Evolutionary conservation across 352 stramenopile genomes (phyloP).

Genomic region (Saprolegnia parasitica): DNA sequence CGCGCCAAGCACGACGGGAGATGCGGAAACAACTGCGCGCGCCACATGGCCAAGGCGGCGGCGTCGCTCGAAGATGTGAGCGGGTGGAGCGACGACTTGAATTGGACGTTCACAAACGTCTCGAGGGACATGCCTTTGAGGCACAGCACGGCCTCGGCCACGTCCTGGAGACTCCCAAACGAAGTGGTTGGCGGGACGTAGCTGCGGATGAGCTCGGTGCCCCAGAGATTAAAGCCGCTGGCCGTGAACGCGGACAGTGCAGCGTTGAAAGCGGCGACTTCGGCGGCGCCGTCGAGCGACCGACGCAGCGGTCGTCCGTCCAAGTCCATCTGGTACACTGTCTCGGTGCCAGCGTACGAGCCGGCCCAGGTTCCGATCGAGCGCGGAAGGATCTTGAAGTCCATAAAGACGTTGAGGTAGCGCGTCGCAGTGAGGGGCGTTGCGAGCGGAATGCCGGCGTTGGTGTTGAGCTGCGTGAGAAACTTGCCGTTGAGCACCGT

Average conservation of each 20-base stretch:
- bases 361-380: neutral
- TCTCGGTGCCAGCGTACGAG: neutral
- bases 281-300: neutral
- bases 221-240: neutral
- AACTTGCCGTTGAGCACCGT: conserved; percentile 3
- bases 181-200: neutral
- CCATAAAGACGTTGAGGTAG: conserved; percentile 7
- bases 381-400: neutral
- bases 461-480: neutral
- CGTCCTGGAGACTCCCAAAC: neutral
- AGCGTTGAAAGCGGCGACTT: neutral
- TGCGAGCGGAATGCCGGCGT: neutral
- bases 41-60: neutral
- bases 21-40: neutral
- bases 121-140: conserved; percentile 7
- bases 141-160: conserved; percentile 5
- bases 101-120: neutral
- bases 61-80: neutral
- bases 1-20: neutral
- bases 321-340: neutral
- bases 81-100: neutral
- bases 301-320: neutral
- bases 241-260: neutral
- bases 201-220: neutral
- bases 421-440: neutral